These are phyloP conservation scores for Cucurbita ficifolia DNA, from an alignment of 306 rosid species.

Conservation along the genomic window DNA sequence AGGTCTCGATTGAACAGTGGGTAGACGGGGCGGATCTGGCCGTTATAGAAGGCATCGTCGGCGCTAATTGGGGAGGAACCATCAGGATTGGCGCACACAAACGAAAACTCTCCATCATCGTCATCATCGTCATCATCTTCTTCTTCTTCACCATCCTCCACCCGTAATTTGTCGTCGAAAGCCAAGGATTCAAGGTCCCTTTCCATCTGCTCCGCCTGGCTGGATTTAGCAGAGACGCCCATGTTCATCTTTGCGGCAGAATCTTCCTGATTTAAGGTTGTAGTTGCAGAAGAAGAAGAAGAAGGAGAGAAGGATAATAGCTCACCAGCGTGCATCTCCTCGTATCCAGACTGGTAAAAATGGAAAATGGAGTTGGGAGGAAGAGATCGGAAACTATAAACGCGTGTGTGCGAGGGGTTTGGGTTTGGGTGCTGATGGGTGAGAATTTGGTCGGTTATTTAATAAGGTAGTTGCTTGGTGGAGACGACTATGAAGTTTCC, in stretches of 20 bases:
- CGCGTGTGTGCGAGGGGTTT: background rate
- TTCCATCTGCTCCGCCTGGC: background rate
- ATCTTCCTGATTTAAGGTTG: conserved; percentile 14
- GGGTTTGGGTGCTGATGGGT: background rate
- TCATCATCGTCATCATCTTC: conserved; percentile 25
- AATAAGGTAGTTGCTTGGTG: conserved; percentile 3
- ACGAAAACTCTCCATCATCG: conserved; percentile 56
- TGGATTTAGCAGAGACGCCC: background rate
- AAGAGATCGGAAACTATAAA: background rate
- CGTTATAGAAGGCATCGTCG: conserved; percentile 56
- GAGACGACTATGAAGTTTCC: conserved; percentile 4
- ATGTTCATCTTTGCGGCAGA: conserved; percentile 18
- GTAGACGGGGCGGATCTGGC: conserved; percentile 57
- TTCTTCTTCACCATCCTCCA: background rate
- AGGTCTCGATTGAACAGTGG: conserved; percentile 63
- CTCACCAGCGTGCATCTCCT: background rate
- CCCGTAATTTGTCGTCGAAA: background rate
- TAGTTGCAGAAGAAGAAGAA: conserved; percentile 1
- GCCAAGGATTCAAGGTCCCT: background rate
- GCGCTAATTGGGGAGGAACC: conserved; percentile 52
- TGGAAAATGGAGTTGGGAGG: background rate
- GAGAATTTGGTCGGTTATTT: background rate
- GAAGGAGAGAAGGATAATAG: background rate
- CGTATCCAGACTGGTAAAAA: background rate
- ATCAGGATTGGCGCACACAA: conserved; percentile 33